These are phyloP conservation scores for Claviceps fusiformis DNA, from an alignment of 2,329 filamentous ascomycete genomes.

Conservation along the genomic window DNA sequence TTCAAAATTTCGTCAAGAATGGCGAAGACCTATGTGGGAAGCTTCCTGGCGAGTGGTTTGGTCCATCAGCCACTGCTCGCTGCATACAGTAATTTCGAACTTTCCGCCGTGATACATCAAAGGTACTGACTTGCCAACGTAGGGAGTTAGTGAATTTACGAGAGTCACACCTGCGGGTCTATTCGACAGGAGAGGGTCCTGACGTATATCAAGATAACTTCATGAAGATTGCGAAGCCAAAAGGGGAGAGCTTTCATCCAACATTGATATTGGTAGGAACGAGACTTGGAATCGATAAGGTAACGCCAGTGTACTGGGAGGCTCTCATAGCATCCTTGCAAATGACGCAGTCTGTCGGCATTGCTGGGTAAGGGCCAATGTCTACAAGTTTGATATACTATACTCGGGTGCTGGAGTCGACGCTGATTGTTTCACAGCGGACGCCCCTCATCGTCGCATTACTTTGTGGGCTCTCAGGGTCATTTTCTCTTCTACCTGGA, in stretches of 20 bases:
- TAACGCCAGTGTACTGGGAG: slow-evolving; percentile 91
- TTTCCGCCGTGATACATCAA: too few species aligned
- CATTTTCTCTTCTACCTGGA: slow-evolving; percentile 87
- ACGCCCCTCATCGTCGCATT: slow-evolving; percentile 73
- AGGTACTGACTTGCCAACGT: not conserved
- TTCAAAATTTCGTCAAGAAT: slow-evolving; percentile 85
- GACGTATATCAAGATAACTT: slow-evolving; percentile 91
- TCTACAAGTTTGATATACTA: not conserved
- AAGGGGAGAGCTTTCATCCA: slow-evolving; percentile 56
- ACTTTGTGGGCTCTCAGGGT: slow-evolving; percentile 49
- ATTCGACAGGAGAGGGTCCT: slow-evolving; percentile 76
- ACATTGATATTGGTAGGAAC: slow-evolving; percentile 84
- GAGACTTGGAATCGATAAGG: slow-evolving; percentile 80
- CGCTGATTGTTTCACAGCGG: slow-evolving; percentile 41
- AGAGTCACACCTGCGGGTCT: slow-evolving; percentile 58
- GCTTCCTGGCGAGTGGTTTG: slow-evolving; percentile 96
- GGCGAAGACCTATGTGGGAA: slow-evolving; percentile 82
- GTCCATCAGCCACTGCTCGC: slow-evolving; percentile 85
- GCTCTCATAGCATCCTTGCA: slow-evolving; percentile 75
- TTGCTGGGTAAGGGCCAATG: slow-evolving; percentile 59
- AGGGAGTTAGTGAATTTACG: slow-evolving; percentile 64
- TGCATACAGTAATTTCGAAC: slow-evolving; percentile 67
- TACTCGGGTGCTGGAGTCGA: not conserved
- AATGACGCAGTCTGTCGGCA: slow-evolving; percentile 86
- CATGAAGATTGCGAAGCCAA: slow-evolving; percentile 58